Base-by-base conservation (phyloP, 495 filamentous ascomycete species). In the Penicillium tannophilum region DNA sequence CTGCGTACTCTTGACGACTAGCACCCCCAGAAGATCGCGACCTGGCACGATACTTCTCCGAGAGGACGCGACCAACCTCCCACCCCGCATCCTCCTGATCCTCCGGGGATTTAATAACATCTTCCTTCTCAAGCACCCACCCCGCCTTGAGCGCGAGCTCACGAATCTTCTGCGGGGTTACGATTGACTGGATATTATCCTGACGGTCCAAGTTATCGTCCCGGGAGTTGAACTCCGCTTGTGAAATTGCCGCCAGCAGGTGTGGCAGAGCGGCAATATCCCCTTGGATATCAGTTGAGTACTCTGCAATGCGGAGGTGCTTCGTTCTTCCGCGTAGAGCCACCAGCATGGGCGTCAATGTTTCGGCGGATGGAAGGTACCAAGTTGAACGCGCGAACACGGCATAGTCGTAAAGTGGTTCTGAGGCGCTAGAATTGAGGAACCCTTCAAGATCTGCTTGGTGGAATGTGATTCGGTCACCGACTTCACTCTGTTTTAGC, bases 131-230 rank as follows among this genome's bases (percentile, higher is more conserved):
- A 31, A 75, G 30, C 52, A 57, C 47, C 67, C 68, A 72, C n/a
- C 63, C 69, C 12, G 57, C 54, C 52, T 58, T 55, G 14, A 56
- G 56, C 4, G 72, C 63, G 26, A 59, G 44, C 63, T 72, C 75
- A 20, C 61, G 67, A 50, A 77, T 63, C 44, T 55, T 62, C 44
- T 60, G 50, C 47, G 68, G 62, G 0, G 72, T 68, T 53, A 81
- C 44, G 16, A 76, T 72, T 4, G 78, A 76, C n/a, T 80, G 70
- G 39, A 84, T 65, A 50, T 84, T 82, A 11, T 67, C 69, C n/a
- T 53, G 52, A 35, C 72, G 63, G 6, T 49, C 43, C 19, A 56
- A 17, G 14, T 14, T n/a, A 30, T 28, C 14, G 12, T 42, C 36
- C 11, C 35, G n/a, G 12, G 51, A 42, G 36, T 53, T 41, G 52